A percentile compares a stretch with the other conserved stretches of the same genome.
Conservation (phyloP, 192 early-diverging fungal genomes). For the Coemansia sp. region DNA sequence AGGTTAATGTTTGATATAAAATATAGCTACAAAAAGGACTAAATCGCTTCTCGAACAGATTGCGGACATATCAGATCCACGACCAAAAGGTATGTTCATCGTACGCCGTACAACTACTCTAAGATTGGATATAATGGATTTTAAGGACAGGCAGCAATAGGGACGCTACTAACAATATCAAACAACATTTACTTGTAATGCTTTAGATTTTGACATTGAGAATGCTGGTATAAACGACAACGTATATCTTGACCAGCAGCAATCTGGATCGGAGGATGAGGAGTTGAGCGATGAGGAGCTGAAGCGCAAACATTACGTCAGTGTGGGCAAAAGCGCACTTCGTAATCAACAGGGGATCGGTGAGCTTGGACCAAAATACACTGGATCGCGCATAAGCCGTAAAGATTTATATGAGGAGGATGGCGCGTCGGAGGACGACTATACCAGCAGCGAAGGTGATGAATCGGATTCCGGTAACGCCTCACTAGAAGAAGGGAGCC, state of each 20-base stretch:
- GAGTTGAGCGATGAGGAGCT: constrained; percentile 49
- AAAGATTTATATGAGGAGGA: constrained; percentile 60
- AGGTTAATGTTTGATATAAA: not conserved
- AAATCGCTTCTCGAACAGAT: constrained; percentile 53
- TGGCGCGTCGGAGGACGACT: constrained; percentile 28
- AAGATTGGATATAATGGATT: not conserved
- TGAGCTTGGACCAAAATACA: constrained; percentile 72
- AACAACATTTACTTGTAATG: not conserved
- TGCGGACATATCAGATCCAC: constrained; percentile 49
- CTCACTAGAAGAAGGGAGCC: constrained; percentile 24
- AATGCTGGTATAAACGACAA: constrained; percentile 56
- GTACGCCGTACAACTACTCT: not conserved
- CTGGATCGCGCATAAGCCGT: constrained; percentile 65
- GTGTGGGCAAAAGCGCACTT: constrained; percentile 69
- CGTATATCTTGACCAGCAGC: constrained; percentile 46
- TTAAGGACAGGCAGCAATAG: not conserved
- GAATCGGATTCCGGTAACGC: constrained; percentile 37
- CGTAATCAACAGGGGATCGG: constrained; percentile 59
- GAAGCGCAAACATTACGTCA: constrained; percentile 66
- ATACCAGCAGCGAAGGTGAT: constrained; percentile 8
- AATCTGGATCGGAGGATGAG: constrained; percentile 54
- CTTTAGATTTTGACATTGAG: constrained; percentile 70
- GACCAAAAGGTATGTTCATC: constrained; percentile 35
- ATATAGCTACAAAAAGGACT: constrained; percentile 30
- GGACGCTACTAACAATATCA: not conserved